Evolutionary conservation across 2,329 filamentous ascomycete genomes (phyloP).

Genomic region (Cladosporium sp.): DNA sequence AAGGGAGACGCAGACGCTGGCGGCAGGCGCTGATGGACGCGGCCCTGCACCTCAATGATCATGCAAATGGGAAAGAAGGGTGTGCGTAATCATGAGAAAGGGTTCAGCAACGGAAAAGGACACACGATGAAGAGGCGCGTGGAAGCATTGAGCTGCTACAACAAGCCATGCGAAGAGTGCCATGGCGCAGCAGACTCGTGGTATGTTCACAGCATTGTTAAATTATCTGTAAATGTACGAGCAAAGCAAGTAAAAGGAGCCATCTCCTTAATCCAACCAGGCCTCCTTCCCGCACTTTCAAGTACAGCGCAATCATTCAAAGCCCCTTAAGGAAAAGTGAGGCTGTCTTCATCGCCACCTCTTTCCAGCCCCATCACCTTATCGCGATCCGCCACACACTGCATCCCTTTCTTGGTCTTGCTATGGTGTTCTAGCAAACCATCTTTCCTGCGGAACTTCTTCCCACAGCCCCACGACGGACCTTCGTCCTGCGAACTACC

Average conservation of each 20-base stretch:
- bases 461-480: background rate
- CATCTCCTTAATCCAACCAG: background rate
- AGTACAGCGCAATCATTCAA: background rate
- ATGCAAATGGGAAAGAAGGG: background rate
- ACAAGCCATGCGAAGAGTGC: background rate
- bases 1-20: background rate
- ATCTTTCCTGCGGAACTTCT: background rate
- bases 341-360: background rate
- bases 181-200: background rate
- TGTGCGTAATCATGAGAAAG: background rate
- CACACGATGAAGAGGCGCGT: background rate
- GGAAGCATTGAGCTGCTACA: background rate
- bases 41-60: background rate
- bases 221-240: background rate
- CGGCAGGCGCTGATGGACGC: background rate
- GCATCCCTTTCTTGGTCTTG: background rate
- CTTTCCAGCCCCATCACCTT: background rate
- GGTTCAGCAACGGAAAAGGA: background rate
- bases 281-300: background rate
- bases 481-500: background rate
- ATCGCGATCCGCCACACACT: background rate
- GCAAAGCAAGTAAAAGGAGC: background rate
- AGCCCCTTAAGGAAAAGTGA: background rate
- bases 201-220: background rate
- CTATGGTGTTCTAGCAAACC: background rate